A percentile compares a stretch with the other conserved stretches of the same genome.
phyloP scores from a whole-genome alignment of 495 filamentous ascomycete genomes.

The Talaromyces ruber region DNA sequence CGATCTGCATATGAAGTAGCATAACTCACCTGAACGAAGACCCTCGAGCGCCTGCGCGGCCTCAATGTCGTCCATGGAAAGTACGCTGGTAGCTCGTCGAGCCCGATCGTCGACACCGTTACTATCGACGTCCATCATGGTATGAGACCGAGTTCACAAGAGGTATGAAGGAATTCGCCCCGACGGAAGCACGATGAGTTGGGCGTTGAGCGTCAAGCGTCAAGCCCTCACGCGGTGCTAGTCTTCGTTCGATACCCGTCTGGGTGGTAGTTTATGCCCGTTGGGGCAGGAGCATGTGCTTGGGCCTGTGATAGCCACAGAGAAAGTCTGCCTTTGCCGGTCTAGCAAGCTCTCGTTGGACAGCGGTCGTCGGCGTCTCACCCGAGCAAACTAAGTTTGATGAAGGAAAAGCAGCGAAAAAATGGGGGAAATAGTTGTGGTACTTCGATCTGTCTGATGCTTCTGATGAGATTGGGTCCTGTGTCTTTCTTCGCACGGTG shows the following conservation, averaged over 20 bases:
- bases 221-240: neutral
- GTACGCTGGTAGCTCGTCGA: conserved; percentile 36
- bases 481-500: neutral
- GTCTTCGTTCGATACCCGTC: neutral
- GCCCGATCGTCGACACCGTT: conserved; percentile 27
- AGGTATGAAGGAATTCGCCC: conserved; percentile 4
- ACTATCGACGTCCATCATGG: conserved; percentile 35
- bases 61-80: conserved; percentile 79
- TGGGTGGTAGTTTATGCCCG: neutral
- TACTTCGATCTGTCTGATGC: neutral
- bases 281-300: conserved; percentile 4
- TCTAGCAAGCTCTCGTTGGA: neutral
- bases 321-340: neutral
- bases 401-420: neutral
- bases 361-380: neutral
- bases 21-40: conserved; percentile 63
- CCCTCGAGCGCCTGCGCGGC: conserved; percentile 83
- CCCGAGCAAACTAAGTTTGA: neutral
- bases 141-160: neutral
- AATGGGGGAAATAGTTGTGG: neutral
- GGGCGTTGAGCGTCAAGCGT: neutral
- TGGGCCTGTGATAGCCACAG: conserved; percentile 4
- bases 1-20: neutral
- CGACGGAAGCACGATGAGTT: neutral
- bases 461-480: neutral